phyloP scores from a whole-genome alignment of 371 early-diverging fungal species.

The Rhizopus arrhizus region DNA sequence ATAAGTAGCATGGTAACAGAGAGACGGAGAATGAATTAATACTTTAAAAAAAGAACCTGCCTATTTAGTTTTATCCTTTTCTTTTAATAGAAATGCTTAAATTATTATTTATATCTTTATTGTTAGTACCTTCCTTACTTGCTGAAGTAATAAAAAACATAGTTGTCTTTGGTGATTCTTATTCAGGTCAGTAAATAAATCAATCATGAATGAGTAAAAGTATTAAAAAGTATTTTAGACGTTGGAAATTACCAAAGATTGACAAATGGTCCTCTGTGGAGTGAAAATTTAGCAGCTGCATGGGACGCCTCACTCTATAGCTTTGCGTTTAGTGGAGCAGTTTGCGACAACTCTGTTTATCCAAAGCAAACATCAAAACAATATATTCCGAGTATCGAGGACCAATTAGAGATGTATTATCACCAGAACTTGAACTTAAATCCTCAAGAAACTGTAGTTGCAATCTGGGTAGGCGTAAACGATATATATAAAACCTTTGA shows the following conservation, averaged over 20 bases:
- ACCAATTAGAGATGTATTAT: constrained; percentile 52
- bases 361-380: constrained; percentile 3
- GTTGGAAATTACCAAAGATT: constrained; percentile 39
- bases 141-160: constrained; percentile 33
- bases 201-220: background rate
- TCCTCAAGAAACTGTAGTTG: constrained; percentile 41
- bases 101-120: background rate
- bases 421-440: constrained; percentile 34
- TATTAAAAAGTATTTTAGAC: constrained; percentile 21
- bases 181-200: constrained; percentile 30
- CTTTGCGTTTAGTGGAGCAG: constrained; percentile 51
- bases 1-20: too few relatives aligned
- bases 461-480: constrained; percentile 47
- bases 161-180: constrained; percentile 55
- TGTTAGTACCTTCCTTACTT: background rate
- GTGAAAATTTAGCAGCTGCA: constrained; percentile 44
- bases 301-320: constrained; percentile 47
- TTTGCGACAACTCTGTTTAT: constrained; percentile 37
- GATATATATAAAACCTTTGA: constrained; percentile 37
- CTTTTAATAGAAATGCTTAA: background rate
- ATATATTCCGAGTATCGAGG: constrained; percentile 40
- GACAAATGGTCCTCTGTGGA: constrained; percentile 56
- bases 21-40: too few relatives aligned
- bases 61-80: background rate
- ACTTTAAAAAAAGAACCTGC: background rate